Percentiles rank a stretch among this genome's conserved stretches.
Evolutionary conservation across 257 asterid species (phyloP).

Genomic region (Parsonsia alboflavescens): DNA sequence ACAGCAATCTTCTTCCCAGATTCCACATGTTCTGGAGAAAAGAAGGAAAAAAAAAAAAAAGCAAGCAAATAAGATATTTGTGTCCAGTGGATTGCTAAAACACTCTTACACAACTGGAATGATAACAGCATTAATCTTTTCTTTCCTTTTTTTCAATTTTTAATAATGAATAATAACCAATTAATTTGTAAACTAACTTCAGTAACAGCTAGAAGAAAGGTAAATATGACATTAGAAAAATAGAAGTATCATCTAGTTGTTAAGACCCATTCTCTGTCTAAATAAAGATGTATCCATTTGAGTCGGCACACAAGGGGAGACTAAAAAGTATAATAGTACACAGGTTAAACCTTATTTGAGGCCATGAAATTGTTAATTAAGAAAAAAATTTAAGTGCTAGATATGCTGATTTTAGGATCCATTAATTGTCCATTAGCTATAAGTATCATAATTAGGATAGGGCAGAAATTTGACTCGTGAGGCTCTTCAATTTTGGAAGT

Average conservation of each 20-base stretch:
- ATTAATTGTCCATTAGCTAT: neutral
- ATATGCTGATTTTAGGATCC: neutral
- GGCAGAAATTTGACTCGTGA: neutral
- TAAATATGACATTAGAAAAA: neutral
- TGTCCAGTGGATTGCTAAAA: neutral
- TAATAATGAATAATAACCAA: neutral
- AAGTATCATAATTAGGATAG: neutral
- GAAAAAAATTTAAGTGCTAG: neutral
- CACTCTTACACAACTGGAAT: neutral
- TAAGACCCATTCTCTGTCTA: neutral
- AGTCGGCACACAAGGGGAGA: neutral
- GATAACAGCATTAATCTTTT: neutral
- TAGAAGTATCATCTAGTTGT: neutral
- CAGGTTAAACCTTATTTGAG: neutral
- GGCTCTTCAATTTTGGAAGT: neutral
- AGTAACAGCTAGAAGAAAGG: neutral
- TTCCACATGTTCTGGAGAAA: constrained; percentile 47
- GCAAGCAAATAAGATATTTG: constrained; percentile 5
- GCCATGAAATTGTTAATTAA: neutral
- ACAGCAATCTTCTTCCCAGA: constrained; percentile 60
- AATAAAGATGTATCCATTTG: neutral
- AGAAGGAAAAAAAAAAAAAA: too few species aligned
- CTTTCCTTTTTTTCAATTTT: neutral
- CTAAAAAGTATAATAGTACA: neutral
- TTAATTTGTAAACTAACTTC: neutral